Evolutionary conservation across 495 filamentous ascomycete genomes (phyloP), one percentile per base, ranked within the genome.

Genomic region (Antarctomyces pellizariae): DNA sequence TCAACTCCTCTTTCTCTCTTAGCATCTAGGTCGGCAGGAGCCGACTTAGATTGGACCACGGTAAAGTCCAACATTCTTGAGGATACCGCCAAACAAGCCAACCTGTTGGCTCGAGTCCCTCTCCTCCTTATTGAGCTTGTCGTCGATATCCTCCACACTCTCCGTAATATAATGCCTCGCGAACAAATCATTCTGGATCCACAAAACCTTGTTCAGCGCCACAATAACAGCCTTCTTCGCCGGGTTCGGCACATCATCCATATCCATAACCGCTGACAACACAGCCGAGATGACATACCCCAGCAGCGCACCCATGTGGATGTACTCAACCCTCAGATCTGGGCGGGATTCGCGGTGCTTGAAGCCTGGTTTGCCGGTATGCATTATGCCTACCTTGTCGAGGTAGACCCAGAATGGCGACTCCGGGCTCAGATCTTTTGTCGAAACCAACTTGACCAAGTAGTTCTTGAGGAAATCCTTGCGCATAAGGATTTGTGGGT

Each of bases 131-230:
- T n/a, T n/a, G n/a, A n/a, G n/a, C n/a, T n/a, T n/a, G n/a, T n/a
- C n/a, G n/a, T n/a, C n/a, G n/a, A n/a, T n/a, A 11, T 14, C 25
- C 20, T 22, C 31, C 12, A 21, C 15, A 6, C 7, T 18, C 24
- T 18, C 18, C 3, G 13, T 14, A 10, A 40, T 24, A 32, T 40
- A 40, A 25, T 36, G 34, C 16, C 34, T 33, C 3, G 33, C 29
- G 36, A 83, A 75, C 11, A 83, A 51, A 42, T 83, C 75, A 37
- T 76, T 75, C 46, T 78, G 72, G 38, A 76, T 74, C 71, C 71
- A 75, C 23, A 62, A 52, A 14, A 62, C 52, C 38, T 62, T 62
- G 25, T 52, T 52, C 17, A 62, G 33, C 28, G 58, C 37, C 10
- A 25, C 18, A 16, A 44, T 24, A 3, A 44, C 41, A 13, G 18